Conservation (phyloP, 805 yeast species). For the Teunomyces funiuensis region DNA sequence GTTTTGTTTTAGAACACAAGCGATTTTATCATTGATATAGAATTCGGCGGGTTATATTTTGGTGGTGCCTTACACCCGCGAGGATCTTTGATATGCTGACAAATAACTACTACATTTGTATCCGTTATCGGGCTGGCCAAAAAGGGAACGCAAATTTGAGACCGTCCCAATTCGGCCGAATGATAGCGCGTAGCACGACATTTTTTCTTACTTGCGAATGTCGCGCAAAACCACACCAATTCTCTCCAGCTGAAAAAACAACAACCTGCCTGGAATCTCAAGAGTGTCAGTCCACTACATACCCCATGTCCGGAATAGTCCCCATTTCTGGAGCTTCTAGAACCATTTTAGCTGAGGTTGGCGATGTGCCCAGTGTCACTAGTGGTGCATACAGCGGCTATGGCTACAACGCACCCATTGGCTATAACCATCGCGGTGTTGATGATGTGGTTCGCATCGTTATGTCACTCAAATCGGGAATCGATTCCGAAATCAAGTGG, state of each 20-base stretch:
- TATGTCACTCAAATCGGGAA: slow-evolving; percentile 65
- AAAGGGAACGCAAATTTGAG: neutral
- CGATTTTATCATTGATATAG: no score
- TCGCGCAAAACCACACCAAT: no score
- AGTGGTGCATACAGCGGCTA: slow-evolving; percentile 14
- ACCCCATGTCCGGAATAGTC: slow-evolving; percentile 1
- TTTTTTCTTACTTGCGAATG: neutral
- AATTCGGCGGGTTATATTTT: neutral
- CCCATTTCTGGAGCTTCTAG: slow-evolving; percentile 5
- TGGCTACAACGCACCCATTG: slow-evolving; percentile 16
- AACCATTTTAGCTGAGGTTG: neutral
- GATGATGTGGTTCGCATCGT: slow-evolving; percentile 63
- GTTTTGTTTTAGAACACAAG: no score
- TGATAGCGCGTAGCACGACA: neutral
- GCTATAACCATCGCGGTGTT: slow-evolving; percentile 51
- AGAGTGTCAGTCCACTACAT: no score
- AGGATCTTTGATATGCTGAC: neutral
- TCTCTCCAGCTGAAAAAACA: neutral
- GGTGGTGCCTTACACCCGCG: slow-evolving; percentile 1
- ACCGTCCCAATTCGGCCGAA: neutral
- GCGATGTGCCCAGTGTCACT: slow-evolving; percentile 2
- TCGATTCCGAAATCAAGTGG: slow-evolving; percentile 70
- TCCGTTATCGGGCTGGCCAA: neutral
- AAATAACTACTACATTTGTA: neutral
- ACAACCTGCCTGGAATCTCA: no score